Base-by-base conservation (phyloP, 2,329 filamentous ascomycete species). In the Sporothrix protearum region DNA sequence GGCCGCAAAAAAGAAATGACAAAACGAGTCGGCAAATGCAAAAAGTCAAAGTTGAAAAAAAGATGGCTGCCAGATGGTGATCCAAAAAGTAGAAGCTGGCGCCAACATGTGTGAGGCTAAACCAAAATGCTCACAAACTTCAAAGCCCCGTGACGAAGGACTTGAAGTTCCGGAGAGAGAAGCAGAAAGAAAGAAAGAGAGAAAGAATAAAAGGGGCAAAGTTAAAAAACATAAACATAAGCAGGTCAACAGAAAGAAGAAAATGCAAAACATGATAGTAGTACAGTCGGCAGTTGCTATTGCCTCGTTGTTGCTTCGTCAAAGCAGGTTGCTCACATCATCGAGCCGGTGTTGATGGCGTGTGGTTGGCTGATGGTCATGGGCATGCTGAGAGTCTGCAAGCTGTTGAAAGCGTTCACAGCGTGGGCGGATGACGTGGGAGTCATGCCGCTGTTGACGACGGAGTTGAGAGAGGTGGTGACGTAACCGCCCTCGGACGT, bases 401-500 rank as follows among this genome's bases (percentile, higher is more conserved):
- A 82, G 77, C 83, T 87, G 81, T 87, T 88, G 80, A 82, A 88
- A 45, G 82, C 76, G 72, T 83, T 80, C 76, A 75, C 72, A 61
- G 76, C 77, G 68, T 77, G 77, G 7, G 79, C 76, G 9, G 76
- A 16, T 16, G 72, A 45, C 57, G 72, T 57, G 1, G 72, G 73
- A 74, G 69, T 70, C 72, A 75, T 69, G 68, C 63, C 73, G 73
- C 77, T 77, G 74, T 80, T 80, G 49, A 81, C 78, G 33, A 83
- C 78, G 25, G 82, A 81, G 74, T 85, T 85, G 14, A 90, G 80
- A 0, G 86, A 86, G 5, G 82, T 78, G 6, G 85, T 80, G 59
- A 87, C 80, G 78, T 91, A 92, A 70, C 88, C 88, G 75, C 85
- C 83, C 75, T 92, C 89, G 0, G 91, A 92, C 64, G 87, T 89